Evolutionary conservation across 2,329 filamentous ascomycete species (phyloP), one percentile per base, ranked within the genome.

Genomic region (Colletotrichum abscissum): DNA sequence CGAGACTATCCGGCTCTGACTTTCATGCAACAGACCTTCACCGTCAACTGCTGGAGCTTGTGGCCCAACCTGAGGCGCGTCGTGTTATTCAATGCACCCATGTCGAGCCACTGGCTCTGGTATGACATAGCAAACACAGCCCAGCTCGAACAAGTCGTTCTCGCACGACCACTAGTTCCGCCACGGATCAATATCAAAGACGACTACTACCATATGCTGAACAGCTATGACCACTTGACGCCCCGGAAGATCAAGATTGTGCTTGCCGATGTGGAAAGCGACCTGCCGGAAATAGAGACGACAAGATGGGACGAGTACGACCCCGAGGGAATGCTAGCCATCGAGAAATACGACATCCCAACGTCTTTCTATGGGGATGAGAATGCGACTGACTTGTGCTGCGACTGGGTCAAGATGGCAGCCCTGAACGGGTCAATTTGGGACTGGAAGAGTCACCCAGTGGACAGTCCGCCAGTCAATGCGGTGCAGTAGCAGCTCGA

Each of bases 1-100:
- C 81, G 81, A 8, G 86, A 88, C 63, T 87, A 88, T 73, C 82
- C 87, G 5, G 81, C 80, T n/a, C 76, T 88, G 68, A 80, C 79
- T 60, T 73, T 77, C 1, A 78, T 81, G 38, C 78, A 79, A 28
- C 75, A 80, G 22, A 80, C 80, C 11, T 63, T 54, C 35, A 69
- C 66, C 33, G 58, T 63, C 28, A 81, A 84, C 63, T 76, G 86
- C 4, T 88, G 86, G 86, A 79, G 79, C 42, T 67, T 81, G 11
- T 88, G 85, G 84, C 82, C 82, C 8, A 79, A 81, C 5, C 79
- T 88, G 28, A 79, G 78, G 77, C 81, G 80, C 2, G 78, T 89
- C 19, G 83, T 82, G 49, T 78, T 89, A 22, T 87, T 86, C 73
- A 82, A 82, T 26, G 82, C 79, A 14, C 81, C 81, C 11, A 33